Conservation (phyloP, 176 grass and related monocot species). For the Ampelocalamus luodianensis region DNA sequence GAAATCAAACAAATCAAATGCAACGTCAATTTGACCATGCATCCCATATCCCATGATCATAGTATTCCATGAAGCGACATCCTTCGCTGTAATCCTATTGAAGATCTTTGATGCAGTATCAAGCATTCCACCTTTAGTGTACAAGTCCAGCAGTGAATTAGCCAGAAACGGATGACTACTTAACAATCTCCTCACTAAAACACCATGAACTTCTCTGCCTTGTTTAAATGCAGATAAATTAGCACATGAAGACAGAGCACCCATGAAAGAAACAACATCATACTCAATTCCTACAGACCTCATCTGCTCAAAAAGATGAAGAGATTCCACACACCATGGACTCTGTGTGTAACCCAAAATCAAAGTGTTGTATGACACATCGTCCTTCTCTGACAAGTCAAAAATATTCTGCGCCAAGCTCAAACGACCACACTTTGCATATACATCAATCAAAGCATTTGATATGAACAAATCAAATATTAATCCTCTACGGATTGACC, state of each 20-base stretch:
- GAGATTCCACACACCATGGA: conserved; percentile 57
- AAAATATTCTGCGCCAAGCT: conserved; percentile 60
- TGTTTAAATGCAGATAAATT: conserved; percentile 77
- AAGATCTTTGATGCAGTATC: conserved; percentile 72
- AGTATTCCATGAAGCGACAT: conserved; percentile 87
- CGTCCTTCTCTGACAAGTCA: conserved; percentile 71
- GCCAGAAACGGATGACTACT: conserved; percentile 59
- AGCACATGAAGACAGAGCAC: conserved; percentile 70
- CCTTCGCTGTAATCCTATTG: conserved; percentile 55
- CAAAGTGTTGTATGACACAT: conserved; percentile 85
- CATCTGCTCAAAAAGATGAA: conserved; percentile 78
- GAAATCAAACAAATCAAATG: conserved; percentile 69
- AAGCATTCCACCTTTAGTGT: conserved; percentile 81
- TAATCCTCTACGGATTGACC: conserved; percentile 54
- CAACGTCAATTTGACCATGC: conserved; percentile 70
- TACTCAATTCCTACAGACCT: conserved; percentile 58
- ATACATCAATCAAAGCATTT: conserved; percentile 91
- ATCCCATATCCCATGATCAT: conserved; percentile 78
- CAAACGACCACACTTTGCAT: conserved; percentile 78
- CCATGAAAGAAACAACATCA: conserved; percentile 78
- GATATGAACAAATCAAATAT: conserved; percentile 72
- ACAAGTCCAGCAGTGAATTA: conserved; percentile 74
- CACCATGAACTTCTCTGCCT: conserved; percentile 85
- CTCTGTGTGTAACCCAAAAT: conserved; percentile 75
- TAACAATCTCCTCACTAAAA: conserved; percentile 61